Base-by-base conservation (phyloP, 495 filamentous ascomycete genomes). In the Melanomma pulvis-pyrius region DNA sequence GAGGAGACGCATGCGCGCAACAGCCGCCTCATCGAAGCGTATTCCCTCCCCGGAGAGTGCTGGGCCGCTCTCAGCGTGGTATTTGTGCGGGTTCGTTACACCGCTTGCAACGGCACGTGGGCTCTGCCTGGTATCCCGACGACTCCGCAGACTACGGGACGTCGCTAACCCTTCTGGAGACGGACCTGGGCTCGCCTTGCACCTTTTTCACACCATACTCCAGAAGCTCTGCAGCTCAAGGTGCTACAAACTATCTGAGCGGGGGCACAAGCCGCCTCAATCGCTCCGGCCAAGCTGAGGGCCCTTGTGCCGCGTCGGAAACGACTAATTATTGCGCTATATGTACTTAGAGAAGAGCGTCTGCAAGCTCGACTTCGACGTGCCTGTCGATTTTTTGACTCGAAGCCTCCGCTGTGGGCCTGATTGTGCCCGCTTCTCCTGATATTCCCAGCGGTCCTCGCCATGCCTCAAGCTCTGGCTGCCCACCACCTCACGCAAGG, bases 401-500 rank as follows among this genome's bases (percentile, higher is more conserved):
- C 17, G 3, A 17, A 44, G 39, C 39, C 9, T 44, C n/a, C 39
- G 5, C 39, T 61, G 36, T 29, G 24, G 24, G 25, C 50, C 36
- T 47, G n/a, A 28, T 19, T 25, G 30, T 25, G 41, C 9, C 29
- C 60, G 29, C 55, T 3, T 22, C 7, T 15, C 9, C 49, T 7
- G 4, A 55, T 41, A 29, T 1, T 15, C n/a, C 47, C 51, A 21
- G 36, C 34, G 29, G 15, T 47, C 54, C 47, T 41, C 61, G 48
- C 34, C 36, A 74, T 73, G 70, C 44, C 70, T 41, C 39, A 51
- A 60, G 64, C 69, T 49, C 55, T 75, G 39, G 21, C 59, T 63
- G 61, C 67, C 12, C 70, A 73, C 39, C 63, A 76, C 48, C 54
- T 77, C n/a, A 67, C 55, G 36, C 24, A 63, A 12, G 74, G 70